Evolutionary conservation across 2,329 filamentous ascomycete genomes (phyloP), one percentile per base, ranked within the genome.

Genomic region (Pyricularia sp.): DNA sequence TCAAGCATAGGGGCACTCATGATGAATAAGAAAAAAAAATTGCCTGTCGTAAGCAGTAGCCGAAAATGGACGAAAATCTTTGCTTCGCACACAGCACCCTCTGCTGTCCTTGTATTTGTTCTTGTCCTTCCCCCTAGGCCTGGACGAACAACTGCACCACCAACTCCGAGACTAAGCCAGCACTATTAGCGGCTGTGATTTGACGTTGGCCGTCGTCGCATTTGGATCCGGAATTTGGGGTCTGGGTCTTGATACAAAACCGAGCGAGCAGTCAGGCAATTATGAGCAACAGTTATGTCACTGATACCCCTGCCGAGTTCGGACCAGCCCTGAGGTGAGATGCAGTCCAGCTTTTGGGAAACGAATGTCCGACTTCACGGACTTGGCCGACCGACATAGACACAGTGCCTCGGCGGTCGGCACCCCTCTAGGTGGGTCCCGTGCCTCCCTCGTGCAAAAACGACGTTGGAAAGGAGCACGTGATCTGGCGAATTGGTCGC

Each of bases 1-100:
- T 97, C 93, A 74, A 98, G 90, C 93, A 98, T 97, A 55, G 72
- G 71, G 3, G 71, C 72, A 20, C 71, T 71, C 73, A 74, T 74
- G 23, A 42, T 64, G 66, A 17, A 20, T 26, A 20, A 50, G 61
- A 33, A 33, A 26, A 64, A 25, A 23, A n/a, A 23, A 4, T 2
- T 12, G 63, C 63, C 23, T 30, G 17, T n/a, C 11, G 26, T 28
- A 64, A 30, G 28, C 58, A 61, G 9, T 23, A 12, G 58, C 2
- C 11, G 4, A 26, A 61, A n/a, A 61, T 12, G 17, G 28, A n/a
- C 28, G 7, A n/a, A 12, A 30, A 33, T 64, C 6, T 33, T 33
- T 12, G n/a, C 58, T 26, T 61, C 9, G 9, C n/a, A 17, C 55
- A 59, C 1, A 17, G 4, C 55, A 23, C 25, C 10, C 58, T 26